phyloP scores from a whole-genome alignment of 2,329 filamentous ascomycete genomes.

The Alternaria incomplexa region DNA sequence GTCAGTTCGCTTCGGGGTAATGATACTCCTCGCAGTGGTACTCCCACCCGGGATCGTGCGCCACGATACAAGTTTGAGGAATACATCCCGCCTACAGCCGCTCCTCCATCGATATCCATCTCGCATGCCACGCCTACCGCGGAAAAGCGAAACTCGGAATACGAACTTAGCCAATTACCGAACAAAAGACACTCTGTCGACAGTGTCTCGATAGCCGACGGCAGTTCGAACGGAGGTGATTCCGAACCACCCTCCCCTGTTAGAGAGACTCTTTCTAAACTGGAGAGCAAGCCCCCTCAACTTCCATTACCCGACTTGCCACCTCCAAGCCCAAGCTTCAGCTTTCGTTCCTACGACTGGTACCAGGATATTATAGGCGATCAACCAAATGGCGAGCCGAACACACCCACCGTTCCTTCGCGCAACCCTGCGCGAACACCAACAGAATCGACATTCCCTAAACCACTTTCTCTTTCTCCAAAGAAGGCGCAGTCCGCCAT shows the following conservation, averaged over 20 bases:
- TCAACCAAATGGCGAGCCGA: slow-evolving; percentile 9
- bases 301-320: slow-evolving; percentile 25
- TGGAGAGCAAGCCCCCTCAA: slow-evolving; percentile 18
- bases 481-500: background rate
- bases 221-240: background rate
- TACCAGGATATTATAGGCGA: slow-evolving; percentile 37
- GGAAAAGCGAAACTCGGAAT: slow-evolving; percentile 19
- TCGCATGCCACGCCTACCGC: slow-evolving; percentile 7
- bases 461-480: slow-evolving; percentile 11
- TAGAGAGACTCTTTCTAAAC: slow-evolving; percentile 15
- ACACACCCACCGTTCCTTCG: background rate
- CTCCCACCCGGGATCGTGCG: slow-evolving; percentile 21
- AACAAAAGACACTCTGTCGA: slow-evolving; percentile 5
- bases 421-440: slow-evolving; percentile 13
- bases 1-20: slow-evolving; percentile 16
- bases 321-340: slow-evolving; percentile 32
- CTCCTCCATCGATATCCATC: slow-evolving; percentile 11
- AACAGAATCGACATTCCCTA: slow-evolving; percentile 13
- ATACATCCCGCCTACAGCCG: slow-evolving; percentile 23
- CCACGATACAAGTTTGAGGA: slow-evolving; percentile 33
- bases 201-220: slow-evolving; percentile 9
- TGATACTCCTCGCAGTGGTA: slow-evolving; percentile 13
- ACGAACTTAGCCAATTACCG: slow-evolving; percentile 26
- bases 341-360: slow-evolving; percentile 36
- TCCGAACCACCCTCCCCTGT: slow-evolving; percentile 5